Evolutionary conservation across 225 moss, liverwort and hornwort species (phyloP), one percentile per base, ranked within the genome.

Genomic region (Antitrichia curtipendula): DNA sequence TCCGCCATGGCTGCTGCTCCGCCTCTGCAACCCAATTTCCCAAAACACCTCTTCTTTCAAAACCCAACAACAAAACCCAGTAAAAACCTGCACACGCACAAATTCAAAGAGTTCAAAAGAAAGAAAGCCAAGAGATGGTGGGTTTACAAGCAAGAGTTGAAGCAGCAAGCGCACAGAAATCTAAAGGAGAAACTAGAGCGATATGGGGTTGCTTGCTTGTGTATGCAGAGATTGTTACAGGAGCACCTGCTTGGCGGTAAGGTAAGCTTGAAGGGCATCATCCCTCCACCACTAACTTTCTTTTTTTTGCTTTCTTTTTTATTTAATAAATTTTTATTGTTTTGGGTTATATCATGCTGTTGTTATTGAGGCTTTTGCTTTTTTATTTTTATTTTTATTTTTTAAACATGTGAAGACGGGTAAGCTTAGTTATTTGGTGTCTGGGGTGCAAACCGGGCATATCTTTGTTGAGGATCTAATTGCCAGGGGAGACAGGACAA

Each of bases 1-100:
- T 93, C 93, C 64, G 90, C 93, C 94, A 94, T 94, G 53, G 77
- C 83, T 83, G 82, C 60, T 82, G 75, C 77, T 57, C 81, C 61
- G 73, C 45, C 80, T 79, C 87, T 82, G 72, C 82, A 78, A 60
- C 71, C 71, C 88, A 58, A 89, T 80, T 83, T 54, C 27, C 32
- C 66, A 13, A 53, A 38, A 38, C 81, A 38, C 38, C 38, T 71
- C 25, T 27, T 13, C 32, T 50, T 53, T 60, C 71, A 87, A 54
- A 61, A 50, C 53, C 78, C 34, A 65, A 32, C 31, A 23, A 75
- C 41, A 16, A 66, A 59, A 31, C 60, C 8, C 31, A 58, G n/a
- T 52, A 19, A 29, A 36, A 31, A 49, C n/a, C 54, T 38, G 28
- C 24, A 24, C 77, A n/a, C 12, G 16, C 58, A 63, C 20, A 66